These are phyloP conservation scores for Chrysoporthe puriensis DNA, from an alignment of 2,329 filamentous ascomycete genomes.

Conservation along the genomic window DNA sequence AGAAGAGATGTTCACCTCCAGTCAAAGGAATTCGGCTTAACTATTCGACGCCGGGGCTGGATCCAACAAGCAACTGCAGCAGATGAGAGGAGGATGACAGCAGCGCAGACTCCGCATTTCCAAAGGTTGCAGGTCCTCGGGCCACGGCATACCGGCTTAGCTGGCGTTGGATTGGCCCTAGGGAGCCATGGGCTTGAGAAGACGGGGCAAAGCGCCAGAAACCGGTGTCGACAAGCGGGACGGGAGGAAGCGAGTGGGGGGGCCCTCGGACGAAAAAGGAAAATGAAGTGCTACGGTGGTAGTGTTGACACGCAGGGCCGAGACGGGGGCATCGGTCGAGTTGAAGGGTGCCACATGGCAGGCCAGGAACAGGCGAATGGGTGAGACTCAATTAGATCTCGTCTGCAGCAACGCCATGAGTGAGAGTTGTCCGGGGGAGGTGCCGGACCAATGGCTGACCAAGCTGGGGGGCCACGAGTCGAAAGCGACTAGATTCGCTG, in stretches of 20 bases:
- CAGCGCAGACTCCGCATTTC: too few species aligned
- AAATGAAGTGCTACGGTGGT: background rate
- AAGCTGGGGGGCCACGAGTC: background rate
- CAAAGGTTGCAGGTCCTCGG: too few species aligned
- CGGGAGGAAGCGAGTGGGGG: background rate
- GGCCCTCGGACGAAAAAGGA: background rate
- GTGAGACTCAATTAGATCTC: constrained; percentile 2
- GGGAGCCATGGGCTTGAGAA: constrained; percentile 45
- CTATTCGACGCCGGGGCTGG: too few species aligned
- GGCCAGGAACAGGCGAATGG: constrained; percentile 5
- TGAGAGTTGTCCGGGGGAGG: constrained; percentile 1
- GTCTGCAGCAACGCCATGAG: background rate
- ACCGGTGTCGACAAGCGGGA: constrained; percentile 29
- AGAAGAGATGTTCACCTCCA: too few species aligned
- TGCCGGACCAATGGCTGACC: constrained; percentile 17
- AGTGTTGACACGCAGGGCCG: background rate
- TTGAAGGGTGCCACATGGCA: constrained; percentile 20
- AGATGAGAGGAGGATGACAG: too few species aligned
- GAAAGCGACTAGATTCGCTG: background rate
- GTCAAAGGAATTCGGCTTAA: too few species aligned
- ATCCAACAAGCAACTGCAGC: too few species aligned
- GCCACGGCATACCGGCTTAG: too few species aligned
- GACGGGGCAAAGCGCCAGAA: constrained; percentile 53
- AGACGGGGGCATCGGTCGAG: background rate
- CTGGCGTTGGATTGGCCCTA: too few species aligned